Percentiles rank a stretch among this genome's conserved stretches.
Evolutionary conservation across 2,329 filamentous ascomycete species (phyloP).

Genomic region (Colletotrichum spaethianum): DNA sequence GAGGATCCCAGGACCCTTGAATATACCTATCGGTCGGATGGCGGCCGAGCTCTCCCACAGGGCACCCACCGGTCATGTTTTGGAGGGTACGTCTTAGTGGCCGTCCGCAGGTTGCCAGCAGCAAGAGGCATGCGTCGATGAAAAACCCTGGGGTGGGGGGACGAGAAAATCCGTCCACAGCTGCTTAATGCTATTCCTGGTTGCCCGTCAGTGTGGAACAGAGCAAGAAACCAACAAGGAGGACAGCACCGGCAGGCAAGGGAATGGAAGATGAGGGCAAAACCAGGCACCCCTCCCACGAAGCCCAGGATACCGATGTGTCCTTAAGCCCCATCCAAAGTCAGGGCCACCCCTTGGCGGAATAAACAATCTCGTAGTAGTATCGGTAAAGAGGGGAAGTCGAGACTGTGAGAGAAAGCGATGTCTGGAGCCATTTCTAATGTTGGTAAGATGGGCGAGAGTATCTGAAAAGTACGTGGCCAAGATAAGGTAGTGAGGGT

Average conservation of each 20-base stretch:
- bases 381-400: background rate
- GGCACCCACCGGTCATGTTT: background rate
- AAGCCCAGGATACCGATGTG: background rate
- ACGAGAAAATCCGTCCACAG: background rate
- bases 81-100: background rate
- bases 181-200: background rate
- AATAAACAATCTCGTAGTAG: background rate
- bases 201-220: background rate
- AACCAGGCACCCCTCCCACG: background rate
- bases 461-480: background rate
- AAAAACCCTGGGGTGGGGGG: background rate
- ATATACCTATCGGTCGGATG: slow-evolving; percentile 23
- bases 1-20: slow-evolving; percentile 11
- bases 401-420: background rate
- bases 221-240: background rate
- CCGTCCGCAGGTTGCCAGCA: background rate
- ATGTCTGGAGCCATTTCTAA: background rate
- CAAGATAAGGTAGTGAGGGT: slow-evolving; percentile 1
- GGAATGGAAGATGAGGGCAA: background rate
- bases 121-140: background rate
- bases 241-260: background rate
- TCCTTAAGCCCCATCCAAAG: background rate
- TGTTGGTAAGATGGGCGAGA: background rate
- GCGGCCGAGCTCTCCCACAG: slow-evolving; percentile 32
- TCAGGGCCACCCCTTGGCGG: slow-evolving; percentile 1